Evolutionary conservation across 140 eudicot genomes (phyloP).

Genomic region (Senecio squalidus): DNA sequence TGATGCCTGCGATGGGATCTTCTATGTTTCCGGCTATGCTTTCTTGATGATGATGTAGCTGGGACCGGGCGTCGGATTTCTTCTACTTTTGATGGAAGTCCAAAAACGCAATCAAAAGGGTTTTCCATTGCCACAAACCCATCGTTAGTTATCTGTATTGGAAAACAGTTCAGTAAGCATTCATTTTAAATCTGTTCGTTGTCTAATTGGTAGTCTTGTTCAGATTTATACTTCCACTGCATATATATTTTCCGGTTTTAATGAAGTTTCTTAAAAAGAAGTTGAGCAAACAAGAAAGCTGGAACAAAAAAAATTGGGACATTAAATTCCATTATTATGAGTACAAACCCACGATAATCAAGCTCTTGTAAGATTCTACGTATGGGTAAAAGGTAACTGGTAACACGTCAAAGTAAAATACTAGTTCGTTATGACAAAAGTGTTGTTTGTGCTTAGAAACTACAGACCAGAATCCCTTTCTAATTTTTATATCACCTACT

Average conservation of each 20-base stretch:
- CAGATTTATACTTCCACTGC: no score
- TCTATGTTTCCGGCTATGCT: conserved; percentile 37
- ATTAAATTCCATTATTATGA: no score
- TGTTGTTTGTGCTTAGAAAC: no score
- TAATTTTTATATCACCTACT: no score
- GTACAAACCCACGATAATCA: not conserved
- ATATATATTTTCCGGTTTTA: no score
- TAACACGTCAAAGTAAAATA: no score
- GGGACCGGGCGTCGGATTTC: conserved; percentile 30
- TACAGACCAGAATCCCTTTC: no score
- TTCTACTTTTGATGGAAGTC: conserved; percentile 32
- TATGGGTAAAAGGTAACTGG: no score
- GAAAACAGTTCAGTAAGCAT: not conserved
- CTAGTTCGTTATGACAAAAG: no score
- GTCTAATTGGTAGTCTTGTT: no score
- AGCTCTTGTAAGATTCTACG: not conserved
- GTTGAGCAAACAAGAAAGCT: not conserved
- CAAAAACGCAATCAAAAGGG: conserved; percentile 67
- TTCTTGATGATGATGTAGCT: conserved; percentile 28
- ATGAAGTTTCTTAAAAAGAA: no score
- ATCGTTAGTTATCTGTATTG: conserved; percentile 39
- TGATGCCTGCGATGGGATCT: conserved; percentile 49
- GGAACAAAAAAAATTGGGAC: not conserved
- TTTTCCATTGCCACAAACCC: conserved; percentile 29
- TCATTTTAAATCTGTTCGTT: no score